A percentile compares a stretch with the other conserved stretches of the same genome.
Evolutionary conservation across 2,329 filamentous ascomycete genomes (phyloP).

Genomic region (Xylaria sp.): DNA sequence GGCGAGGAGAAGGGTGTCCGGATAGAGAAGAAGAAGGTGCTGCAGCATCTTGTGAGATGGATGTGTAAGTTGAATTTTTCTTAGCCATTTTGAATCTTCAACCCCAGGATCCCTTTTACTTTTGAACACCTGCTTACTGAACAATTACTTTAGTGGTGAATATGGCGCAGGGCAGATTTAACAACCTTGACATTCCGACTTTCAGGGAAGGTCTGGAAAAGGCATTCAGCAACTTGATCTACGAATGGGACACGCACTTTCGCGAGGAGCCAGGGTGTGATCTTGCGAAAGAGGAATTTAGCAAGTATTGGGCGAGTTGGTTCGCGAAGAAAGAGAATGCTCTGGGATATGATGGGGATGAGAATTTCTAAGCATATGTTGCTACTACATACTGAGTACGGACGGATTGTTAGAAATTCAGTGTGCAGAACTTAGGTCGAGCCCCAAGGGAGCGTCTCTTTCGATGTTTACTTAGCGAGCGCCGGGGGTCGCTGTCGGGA

Average conservation of each 20-base stretch:
- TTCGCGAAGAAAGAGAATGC: not conserved
- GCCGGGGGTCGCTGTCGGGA: no score
- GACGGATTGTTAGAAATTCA: not conserved
- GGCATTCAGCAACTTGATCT: conserved; percentile 27
- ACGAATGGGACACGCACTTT: conserved; percentile 30
- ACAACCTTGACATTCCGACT: conserved; percentile 5
- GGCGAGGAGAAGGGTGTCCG: conserved; percentile 1
- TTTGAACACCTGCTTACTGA: not conserved
- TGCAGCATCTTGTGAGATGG: conserved; percentile 25
- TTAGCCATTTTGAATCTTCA: no score
- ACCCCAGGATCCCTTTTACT: not conserved
- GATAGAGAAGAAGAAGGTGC: conserved; percentile 24
- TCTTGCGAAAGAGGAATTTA: conserved; percentile 7
- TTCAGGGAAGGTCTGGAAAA: conserved; percentile 25
- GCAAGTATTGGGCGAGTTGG: conserved; percentile 26
- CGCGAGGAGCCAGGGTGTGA: conserved; percentile 15
- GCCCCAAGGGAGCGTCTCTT: no score
- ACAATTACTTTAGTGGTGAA: conserved; percentile 4
- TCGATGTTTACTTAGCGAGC: no score
- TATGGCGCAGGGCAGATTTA: conserved; percentile 8
- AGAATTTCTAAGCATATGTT: not conserved
- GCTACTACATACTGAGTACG: not conserved
- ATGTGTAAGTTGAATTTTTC: conserved; percentile 17
- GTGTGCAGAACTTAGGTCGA: no score
- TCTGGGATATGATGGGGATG: not conserved